These are phyloP conservation scores for Lophiostoma macrostomum DNA, from an alignment of 495 filamentous ascomycete species.

Conservation along the genomic window DNA sequence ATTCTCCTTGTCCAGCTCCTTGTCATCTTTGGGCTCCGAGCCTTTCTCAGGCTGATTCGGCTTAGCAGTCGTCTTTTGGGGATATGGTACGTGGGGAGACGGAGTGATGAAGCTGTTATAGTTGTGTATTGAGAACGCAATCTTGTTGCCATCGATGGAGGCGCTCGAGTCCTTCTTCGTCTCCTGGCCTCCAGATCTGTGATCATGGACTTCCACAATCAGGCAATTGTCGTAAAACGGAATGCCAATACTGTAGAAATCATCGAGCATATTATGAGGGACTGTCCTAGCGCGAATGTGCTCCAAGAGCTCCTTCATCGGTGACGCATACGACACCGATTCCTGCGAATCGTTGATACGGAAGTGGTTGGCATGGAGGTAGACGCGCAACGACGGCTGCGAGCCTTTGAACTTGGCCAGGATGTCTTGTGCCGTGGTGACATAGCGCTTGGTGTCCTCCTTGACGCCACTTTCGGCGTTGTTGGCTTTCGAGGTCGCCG, in stretches of 20 bases:
- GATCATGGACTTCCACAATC: conserved; percentile 87
- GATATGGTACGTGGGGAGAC: conserved; percentile 78
- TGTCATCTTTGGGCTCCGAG: conserved; percentile 34
- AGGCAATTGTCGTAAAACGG: conserved; percentile 94
- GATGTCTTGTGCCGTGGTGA: conserved; percentile 64
- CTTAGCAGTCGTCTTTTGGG: conserved; percentile 48
- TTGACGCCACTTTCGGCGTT: conserved; percentile 22
- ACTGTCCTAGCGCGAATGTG: conserved; percentile 66
- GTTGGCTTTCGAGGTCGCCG: conserved; percentile 19
- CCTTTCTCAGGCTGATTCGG: conserved; percentile 44
- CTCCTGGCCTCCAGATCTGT: conserved; percentile 62
- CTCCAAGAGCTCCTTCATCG: conserved; percentile 80
- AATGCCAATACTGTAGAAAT: conserved; percentile 61
- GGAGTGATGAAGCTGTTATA: conserved; percentile 83
- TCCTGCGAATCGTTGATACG: conserved; percentile 94
- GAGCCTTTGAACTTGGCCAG: conserved; percentile 74
- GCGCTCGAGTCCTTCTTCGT: conserved; percentile 48
- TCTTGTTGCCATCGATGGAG: conserved; percentile 56
- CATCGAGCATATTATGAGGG: conserved; percentile 72
- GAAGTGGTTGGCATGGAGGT: conserved; percentile 81
- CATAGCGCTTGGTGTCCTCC: conserved; percentile 27
- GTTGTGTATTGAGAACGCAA: conserved; percentile 85
- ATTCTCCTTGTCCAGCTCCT: conserved; percentile 47
- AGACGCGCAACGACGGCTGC: conserved; percentile 78
- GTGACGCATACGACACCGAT: conserved; percentile 82